Base-by-base conservation (phyloP, 345 rosid genomes). In the Jatropha curcas region DNA sequence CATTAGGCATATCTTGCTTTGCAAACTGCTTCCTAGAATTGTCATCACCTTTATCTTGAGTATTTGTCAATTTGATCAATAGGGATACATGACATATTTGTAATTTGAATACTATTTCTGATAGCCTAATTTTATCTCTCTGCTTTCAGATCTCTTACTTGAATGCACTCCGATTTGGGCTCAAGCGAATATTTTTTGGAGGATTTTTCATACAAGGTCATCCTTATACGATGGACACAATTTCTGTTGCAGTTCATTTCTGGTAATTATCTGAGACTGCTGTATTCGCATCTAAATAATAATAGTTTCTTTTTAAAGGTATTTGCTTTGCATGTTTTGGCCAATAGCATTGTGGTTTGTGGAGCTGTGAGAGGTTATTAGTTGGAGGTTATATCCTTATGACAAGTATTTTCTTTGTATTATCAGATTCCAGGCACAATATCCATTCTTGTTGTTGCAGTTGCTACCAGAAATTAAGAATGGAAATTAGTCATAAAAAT, bases 151-250 rank as follows among this genome's bases (percentile, higher is more conserved):
- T 95, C 78, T 75, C 99, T 4, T 93, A 95, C 68, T 82, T 95
- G 83, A 95, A 89, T 77, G 99, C 99, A 48, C 96, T 95, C 71
- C 92, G 91, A 34, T 95, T 92, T 83, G 98, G 99, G 66, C 87
- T 95, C 30, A 92, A 92, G 83, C 76, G 96, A 10, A 95, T 95
- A 60, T 95, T 95, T 77, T 95, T 95, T 46, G 99, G 99, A 77
- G 99, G 99, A 65, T 92, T 91, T 76, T 95, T 95, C 76, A 95
- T 95, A 24, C 88, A 94, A 68, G 98, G 98, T 43, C 99, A 95
- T 86, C 94, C 98, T 55, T 95, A 92, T 84, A 93, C 99, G 72
- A 95, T 95, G 99, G 99, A 95, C 81, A 86, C 99, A 67, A 95
- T 95, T 22, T 92, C 99, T 41, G 93, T 95, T 88, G 98, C 99